Evolutionary conservation across 306 rosid species (phyloP), one percentile per base, ranked within the genome.

Genomic region (Dryas alaskensis): DNA sequence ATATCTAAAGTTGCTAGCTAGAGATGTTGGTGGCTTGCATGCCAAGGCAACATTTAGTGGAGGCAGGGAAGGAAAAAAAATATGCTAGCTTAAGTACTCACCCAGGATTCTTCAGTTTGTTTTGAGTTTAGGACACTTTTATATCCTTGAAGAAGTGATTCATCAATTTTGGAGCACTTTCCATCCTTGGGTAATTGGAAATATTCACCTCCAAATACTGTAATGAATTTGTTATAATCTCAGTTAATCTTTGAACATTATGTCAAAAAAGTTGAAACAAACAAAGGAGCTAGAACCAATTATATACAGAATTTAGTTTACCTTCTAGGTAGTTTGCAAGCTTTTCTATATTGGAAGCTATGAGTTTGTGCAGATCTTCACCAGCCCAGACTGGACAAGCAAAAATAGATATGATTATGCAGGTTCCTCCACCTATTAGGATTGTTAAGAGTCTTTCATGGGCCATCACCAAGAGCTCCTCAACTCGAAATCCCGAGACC

Each of bases 311-410:
- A 47, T 48, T 66, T 8, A 49, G 46, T 10, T 8, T 71, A 91
- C 98, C 98, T 86, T 88, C 78, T 10, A 94, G 81, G 46, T 63
- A 88, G 74, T 81, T 87, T 25, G 90, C 95, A n/a, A 94, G 87
- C 77, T 89, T 92, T 54, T 87, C 82, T n/a, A 89, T 51, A 46
- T 89, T 89, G 44, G 92, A 88, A 83, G 92, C 84, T 16, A 89
- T 69, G 60, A 88, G 82, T 4, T 87, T 88, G 70, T 92, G 97
- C 78, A 94, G 94, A 13, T 87, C 96, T 86, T 86, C 80, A 27
- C 97, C 99, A 5, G 99, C 97, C 99, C 99, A 94, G 2, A 94
- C 92, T 0, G 99, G 99, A 72, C 80, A 87, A 47, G 89, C 57
- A 37, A 82, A 88, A 7, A 83, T 76, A 70, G 96, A 83, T 39